Percentiles rank a stretch among this genome's conserved stretches.
Conservation (phyloP, 2,329 filamentous ascomycete species). For the Colletotrichum sp. region DNA sequence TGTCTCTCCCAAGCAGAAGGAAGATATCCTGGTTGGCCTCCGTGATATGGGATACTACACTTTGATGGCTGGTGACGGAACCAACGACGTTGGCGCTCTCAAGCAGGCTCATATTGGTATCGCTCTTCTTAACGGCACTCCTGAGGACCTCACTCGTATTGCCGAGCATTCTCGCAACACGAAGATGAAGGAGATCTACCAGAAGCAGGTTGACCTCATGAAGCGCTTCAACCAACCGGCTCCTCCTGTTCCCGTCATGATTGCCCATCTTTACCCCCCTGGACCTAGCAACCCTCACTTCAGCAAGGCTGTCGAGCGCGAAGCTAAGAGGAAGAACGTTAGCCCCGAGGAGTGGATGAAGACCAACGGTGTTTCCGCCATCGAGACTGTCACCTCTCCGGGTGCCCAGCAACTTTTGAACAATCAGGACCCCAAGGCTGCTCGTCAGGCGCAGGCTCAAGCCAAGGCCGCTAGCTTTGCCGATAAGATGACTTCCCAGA, state of each 20-base stretch:
- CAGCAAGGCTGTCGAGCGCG: constrained; percentile 86
- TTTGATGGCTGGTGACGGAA: constrained; percentile 97
- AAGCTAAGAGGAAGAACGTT: constrained; percentile 80
- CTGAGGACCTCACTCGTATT: constrained; percentile 89
- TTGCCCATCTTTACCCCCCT: constrained; percentile 93
- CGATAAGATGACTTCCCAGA: constrained; percentile 82
- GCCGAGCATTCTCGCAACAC: constrained; percentile 92
- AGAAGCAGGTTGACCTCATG: constrained; percentile 94
- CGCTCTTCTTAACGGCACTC: constrained; percentile 92
- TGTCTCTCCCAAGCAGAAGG: constrained; percentile 98
- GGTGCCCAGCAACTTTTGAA: constrained; percentile 65
- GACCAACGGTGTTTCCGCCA: constrained; percentile 55
- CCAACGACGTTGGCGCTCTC: constrained; percentile 95
- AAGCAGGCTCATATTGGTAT: constrained; percentile 99
- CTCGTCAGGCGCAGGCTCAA: constrained; percentile 68
- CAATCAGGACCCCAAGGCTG: constrained; percentile 55
- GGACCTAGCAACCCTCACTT: constrained; percentile 94
- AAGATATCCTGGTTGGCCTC: constrained; percentile 94
- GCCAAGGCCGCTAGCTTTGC: constrained; percentile 80
- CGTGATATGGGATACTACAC: constrained; percentile 98
- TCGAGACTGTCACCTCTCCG: constrained; percentile 71
- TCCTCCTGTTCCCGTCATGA: constrained; percentile 90
- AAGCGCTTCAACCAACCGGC: constrained; percentile 90
- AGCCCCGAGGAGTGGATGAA: constrained; percentile 63
- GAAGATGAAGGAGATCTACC: constrained; percentile 98